Evolutionary conservation across 495 filamentous ascomycete genomes (phyloP).

Genomic region (Aspergillus cavernicola): DNA sequence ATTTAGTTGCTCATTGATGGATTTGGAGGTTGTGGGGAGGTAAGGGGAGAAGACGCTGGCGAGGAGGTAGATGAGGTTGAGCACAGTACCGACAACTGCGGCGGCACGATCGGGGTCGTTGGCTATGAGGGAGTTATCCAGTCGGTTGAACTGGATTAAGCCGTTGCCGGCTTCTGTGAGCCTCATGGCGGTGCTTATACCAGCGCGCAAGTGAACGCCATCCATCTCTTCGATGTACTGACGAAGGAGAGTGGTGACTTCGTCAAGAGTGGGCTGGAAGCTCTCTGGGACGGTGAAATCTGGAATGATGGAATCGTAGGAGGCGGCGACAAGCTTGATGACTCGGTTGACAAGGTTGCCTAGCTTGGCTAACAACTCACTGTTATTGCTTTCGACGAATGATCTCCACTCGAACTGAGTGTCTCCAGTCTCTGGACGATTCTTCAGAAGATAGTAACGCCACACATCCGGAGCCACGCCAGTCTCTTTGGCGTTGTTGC

Average conservation of each 20-base stretch:
- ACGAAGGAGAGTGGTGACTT: slow-evolving; percentile 58
- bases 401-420: slow-evolving; percentile 84
- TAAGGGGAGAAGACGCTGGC: slow-evolving; percentile 75
- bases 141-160: slow-evolving; percentile 73
- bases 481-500: slow-evolving; percentile 74
- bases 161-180: slow-evolving; percentile 72
- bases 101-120: slow-evolving; percentile 68
- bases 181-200: slow-evolving; percentile 64
- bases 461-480: slow-evolving; percentile 85
- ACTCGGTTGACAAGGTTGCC: slow-evolving; percentile 94
- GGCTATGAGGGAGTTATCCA: slow-evolving; percentile 76
- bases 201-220: slow-evolving; percentile 70
- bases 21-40: slow-evolving; percentile 73
- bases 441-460: slow-evolving; percentile 87
- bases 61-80: slow-evolving; percentile 80
- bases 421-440: slow-evolving; percentile 85
- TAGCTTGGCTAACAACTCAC: slow-evolving; percentile 81
- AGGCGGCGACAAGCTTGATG: slow-evolving; percentile 82
- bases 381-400: slow-evolving; percentile 87
- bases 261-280: slow-evolving; percentile 43
- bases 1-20: slow-evolving; percentile 73
- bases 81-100: slow-evolving; percentile 73
- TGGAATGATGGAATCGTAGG: slow-evolving; percentile 66
- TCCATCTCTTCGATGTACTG: slow-evolving; percentile 73
- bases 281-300: slow-evolving; percentile 51